phyloP scores from a whole-genome alignment of 2,329 filamentous ascomycete species.

The Neophaeococcomyces aloes region DNA sequence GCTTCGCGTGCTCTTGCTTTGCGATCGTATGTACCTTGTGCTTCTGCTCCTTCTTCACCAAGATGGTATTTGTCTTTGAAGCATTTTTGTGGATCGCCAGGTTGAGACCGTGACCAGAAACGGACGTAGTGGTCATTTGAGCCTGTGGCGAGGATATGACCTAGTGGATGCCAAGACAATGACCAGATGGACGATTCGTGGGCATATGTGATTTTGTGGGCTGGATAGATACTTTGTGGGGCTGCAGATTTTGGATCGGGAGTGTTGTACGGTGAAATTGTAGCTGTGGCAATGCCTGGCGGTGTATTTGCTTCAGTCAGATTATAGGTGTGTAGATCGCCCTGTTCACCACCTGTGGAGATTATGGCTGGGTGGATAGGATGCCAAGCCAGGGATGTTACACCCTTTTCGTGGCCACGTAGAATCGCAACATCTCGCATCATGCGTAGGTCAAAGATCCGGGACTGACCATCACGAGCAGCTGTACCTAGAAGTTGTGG shows the following conservation, averaged over 20 bases:
- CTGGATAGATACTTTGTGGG: conserved; percentile 83
- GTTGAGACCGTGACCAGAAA: conserved; percentile 87
- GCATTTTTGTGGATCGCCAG: conserved; percentile 68
- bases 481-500: conserved; percentile 82
- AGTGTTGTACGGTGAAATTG: conserved; percentile 70
- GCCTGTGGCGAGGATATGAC: conserved; percentile 87
- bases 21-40: conserved; percentile 86
- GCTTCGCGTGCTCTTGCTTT: conserved; percentile 66
- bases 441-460: conserved; percentile 91
- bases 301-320: conserved; percentile 88
- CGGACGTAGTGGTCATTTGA: conserved; percentile 94
- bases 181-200: conserved; percentile 97
- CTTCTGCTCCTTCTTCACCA: conserved; percentile 83
- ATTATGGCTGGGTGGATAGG: conserved; percentile 82
- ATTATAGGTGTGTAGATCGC: conserved; percentile 86
- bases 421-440: conserved; percentile 95
- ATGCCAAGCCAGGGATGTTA: conserved; percentile 87
- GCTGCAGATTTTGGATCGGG: conserved; percentile 68
- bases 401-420: conserved; percentile 90
- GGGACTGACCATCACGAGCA: conserved; percentile 81
- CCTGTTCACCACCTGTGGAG: conserved; percentile 82
- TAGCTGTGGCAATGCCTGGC: conserved; percentile 50
- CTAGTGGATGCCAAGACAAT: conserved; percentile 92
- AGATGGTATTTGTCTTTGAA: conserved; percentile 92
- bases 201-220: conserved; percentile 74